Percentiles rank a stretch among this genome's conserved stretches.
Evolutionary conservation across 2,329 filamentous ascomycete species (phyloP).

Genomic region (Claviceps monticola): DNA sequence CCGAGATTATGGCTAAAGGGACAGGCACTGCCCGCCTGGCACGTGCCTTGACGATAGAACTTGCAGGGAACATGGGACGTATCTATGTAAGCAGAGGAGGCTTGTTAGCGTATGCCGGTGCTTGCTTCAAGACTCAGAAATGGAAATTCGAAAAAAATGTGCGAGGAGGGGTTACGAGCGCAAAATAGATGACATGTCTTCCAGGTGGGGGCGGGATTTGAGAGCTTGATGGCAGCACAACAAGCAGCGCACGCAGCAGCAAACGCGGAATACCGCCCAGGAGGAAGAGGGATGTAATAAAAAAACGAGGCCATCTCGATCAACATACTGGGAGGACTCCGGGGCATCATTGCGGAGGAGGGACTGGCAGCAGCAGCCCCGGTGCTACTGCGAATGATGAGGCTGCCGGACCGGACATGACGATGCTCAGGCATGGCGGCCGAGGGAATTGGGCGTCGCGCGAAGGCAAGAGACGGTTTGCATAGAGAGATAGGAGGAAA

Average conservation of each 20-base stretch:
- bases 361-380: constrained; percentile 12
- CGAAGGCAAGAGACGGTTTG: constrained; percentile 2
- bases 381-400: constrained; percentile 31
- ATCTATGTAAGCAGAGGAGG: constrained; percentile 37
- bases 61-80: constrained; percentile 98
- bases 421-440: constrained; percentile 36
- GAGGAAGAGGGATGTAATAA: neutral
- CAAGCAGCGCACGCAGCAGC: neutral
- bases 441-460: constrained; percentile 7
- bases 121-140: too few relatives aligned
- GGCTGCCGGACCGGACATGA: constrained; percentile 44
- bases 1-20: constrained; percentile 93
- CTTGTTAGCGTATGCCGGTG: neutral
- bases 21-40: constrained; percentile 90
- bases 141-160: too few relatives aligned
- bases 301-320: neutral
- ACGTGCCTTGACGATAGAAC: constrained; percentile 94
- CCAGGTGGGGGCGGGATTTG: constrained; percentile 5
- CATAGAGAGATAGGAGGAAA: constrained; percentile 3
- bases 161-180: too few relatives aligned
- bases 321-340: constrained; percentile 44
- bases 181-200: too few relatives aligned
- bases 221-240: neutral
- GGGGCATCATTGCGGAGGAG: constrained; percentile 23
- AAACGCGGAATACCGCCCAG: neutral